Conservation (phyloP, 192 early-diverging fungal species). For the Coemansia sp. region DNA sequence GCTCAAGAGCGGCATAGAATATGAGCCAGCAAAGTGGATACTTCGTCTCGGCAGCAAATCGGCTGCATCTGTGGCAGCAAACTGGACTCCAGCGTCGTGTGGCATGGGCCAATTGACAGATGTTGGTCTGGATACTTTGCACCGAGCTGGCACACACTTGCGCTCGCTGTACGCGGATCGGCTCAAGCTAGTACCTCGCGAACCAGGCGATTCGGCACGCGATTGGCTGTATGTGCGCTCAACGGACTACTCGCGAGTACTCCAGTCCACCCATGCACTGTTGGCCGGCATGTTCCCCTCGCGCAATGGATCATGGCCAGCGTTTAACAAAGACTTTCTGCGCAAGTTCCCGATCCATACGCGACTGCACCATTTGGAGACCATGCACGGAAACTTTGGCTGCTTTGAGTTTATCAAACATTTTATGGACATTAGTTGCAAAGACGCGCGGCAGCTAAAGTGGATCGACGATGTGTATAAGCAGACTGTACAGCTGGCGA, state of each 20-base stretch:
- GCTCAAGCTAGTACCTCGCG: slow-evolving; percentile 31
- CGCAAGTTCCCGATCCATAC: slow-evolving; percentile 28
- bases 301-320: slow-evolving; percentile 4
- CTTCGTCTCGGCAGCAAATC: slow-evolving; percentile 14
- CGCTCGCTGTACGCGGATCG: slow-evolving; percentile 57
- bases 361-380: slow-evolving; percentile 17
- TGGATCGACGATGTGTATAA: slow-evolving; percentile 37
- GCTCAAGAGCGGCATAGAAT: slow-evolving; percentile 31
- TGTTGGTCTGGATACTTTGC: slow-evolving; percentile 52
- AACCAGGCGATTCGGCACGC: neutral
- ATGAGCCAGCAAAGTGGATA: slow-evolving; percentile 37
- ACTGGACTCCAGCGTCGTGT: slow-evolving; percentile 21
- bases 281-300: slow-evolving; percentile 57
- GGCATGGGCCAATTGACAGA: slow-evolving; percentile 59
- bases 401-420: slow-evolving; percentile 39
- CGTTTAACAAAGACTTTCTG: slow-evolving; percentile 26
- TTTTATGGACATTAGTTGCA: slow-evolving; percentile 6
- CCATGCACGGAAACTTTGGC: slow-evolving; percentile 43
- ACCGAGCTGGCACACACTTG: slow-evolving; percentile 38
- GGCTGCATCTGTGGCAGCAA: neutral
- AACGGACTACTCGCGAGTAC: slow-evolving; percentile 63
- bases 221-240: slow-evolving; percentile 57
- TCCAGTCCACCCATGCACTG: slow-evolving; percentile 65
- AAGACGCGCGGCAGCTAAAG: slow-evolving; percentile 13
- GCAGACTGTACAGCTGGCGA: slow-evolving; percentile 23